A percentile compares a stretch with the other conserved stretches of the same genome.
These are phyloP conservation scores for Metarhizium anisopliae DNA, from an alignment of 2,329 filamentous ascomycete genomes.

Conservation along the genomic window DNA sequence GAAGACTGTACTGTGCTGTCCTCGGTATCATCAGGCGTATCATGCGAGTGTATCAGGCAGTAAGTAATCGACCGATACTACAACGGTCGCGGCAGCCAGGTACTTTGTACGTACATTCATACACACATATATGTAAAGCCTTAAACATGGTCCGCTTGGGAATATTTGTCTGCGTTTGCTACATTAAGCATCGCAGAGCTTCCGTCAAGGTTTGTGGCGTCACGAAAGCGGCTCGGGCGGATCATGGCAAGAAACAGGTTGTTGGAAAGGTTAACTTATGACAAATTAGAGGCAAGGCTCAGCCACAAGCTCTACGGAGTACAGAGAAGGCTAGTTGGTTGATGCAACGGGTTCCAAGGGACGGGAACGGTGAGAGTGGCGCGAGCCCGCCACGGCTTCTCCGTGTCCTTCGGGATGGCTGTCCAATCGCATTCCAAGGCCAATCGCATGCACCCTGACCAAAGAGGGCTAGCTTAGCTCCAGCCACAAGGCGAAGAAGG, in stretches of 20 bases:
- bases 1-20: no score
- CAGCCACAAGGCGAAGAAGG: not conserved
- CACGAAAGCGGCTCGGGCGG: not conserved
- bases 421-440: slow-evolving; percentile 5
- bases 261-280: not conserved
- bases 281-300: no score
- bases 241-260: not conserved
- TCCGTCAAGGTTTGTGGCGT: not conserved
- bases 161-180: not conserved
- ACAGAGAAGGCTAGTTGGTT: no score
- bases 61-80: no score
- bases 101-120: no score
- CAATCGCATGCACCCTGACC: not conserved
- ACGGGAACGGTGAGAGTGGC: not conserved
- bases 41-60: no score
- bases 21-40: no score
- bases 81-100: no score
- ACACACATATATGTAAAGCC: no score
- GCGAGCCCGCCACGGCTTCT: slow-evolving; percentile 1
- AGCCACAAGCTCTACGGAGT: no score
- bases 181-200: not conserved
- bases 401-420: not conserved
- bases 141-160: no score
- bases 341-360: slow-evolving; percentile 1
- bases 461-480: no score